A percentile compares a stretch with the other conserved stretches of the same genome.
These are phyloP conservation scores for Pyrrhoderma lamaoense DNA, from an alignment of 1,284 basidiomycete genomes.

Conservation along the genomic window DNA sequence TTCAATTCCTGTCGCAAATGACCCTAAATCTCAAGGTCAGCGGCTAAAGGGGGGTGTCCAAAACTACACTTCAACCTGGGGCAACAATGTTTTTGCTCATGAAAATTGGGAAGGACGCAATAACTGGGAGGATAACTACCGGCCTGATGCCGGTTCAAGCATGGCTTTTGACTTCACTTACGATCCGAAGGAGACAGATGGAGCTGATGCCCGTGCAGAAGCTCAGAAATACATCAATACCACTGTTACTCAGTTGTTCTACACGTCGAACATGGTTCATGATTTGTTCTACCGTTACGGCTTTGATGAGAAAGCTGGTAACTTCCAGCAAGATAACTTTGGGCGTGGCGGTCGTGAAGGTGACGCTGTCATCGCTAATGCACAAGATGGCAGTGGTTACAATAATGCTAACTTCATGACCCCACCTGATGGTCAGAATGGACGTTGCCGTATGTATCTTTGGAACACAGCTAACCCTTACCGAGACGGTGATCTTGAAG, in stretches of 20 bases:
- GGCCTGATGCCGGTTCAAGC: constrained; percentile 57
- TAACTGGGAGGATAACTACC: constrained; percentile 69
- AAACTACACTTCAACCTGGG: constrained; percentile 78
- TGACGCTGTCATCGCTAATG: constrained; percentile 91
- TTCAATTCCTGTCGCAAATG: constrained; percentile 50
- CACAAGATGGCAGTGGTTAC: constrained; percentile 89
- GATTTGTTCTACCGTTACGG: constrained; percentile 74
- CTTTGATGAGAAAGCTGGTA: constrained; percentile 86
- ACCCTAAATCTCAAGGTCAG: constrained; percentile 37
- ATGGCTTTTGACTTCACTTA: constrained; percentile 70
- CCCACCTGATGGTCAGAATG: constrained; percentile 67
- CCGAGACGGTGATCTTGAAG: constrained; percentile 92
- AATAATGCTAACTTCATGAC: constrained; percentile 88
- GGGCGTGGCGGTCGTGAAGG: constrained; percentile 79
- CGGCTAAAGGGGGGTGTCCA: constrained; percentile 34
- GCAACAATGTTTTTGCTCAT: constrained; percentile 88
- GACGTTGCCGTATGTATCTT: constrained; percentile 94
- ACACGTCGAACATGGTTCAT: constrained; percentile 82
- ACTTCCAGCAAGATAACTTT: constrained; percentile 98
- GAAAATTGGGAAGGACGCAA: constrained; percentile 87
- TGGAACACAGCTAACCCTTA: constrained; percentile 89
- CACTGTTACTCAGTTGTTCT: constrained; percentile 87
- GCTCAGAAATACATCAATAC: constrained; percentile 81
- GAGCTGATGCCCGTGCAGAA: constrained; percentile 47
- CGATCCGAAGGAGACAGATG: constrained; percentile 36